Evolutionary conservation across 148 eudicot species (phyloP).

Genomic region (Limonium bicolor): DNA sequence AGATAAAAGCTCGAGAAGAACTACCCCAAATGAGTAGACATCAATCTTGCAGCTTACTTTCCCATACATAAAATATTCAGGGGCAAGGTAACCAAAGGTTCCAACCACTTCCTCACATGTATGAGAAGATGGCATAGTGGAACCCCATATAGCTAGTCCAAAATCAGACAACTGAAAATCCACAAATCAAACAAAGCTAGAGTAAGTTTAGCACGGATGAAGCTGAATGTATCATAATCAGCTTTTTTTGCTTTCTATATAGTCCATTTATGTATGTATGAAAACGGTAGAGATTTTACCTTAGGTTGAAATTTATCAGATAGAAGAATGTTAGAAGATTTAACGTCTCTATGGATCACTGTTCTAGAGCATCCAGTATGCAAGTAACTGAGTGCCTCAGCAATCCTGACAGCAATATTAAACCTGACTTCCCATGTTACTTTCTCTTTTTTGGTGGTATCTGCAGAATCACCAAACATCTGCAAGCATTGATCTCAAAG

Average conservation of each 20-base stretch:
- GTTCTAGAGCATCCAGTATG: constrained; percentile 48
- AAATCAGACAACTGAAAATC: constrained; percentile 59
- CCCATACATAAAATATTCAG: constrained; percentile 93
- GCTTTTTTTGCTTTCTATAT: neutral
- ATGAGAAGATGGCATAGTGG: constrained; percentile 23
- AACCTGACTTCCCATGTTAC: constrained; percentile 68
- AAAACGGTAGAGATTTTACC: too few relatives aligned
- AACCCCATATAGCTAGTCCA: constrained; percentile 83
- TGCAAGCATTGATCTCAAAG: neutral
- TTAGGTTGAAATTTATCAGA: constrained; percentile 50
- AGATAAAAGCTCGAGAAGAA: constrained; percentile 65
- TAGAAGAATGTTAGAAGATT: constrained; percentile 87
- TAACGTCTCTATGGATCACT: constrained; percentile 77
- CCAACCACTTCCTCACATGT: constrained; percentile 66
- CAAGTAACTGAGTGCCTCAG: constrained; percentile 59
- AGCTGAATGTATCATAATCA: too few relatives aligned
- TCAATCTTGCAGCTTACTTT: constrained; percentile 83
- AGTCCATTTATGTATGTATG: too few relatives aligned
- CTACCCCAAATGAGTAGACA: constrained; percentile 83
- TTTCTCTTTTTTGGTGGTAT: constrained; percentile 15
- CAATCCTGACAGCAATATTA: constrained; percentile 49
- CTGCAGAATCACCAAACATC: constrained; percentile 18
- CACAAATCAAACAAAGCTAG: neutral
- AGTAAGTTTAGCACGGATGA: too few relatives aligned
- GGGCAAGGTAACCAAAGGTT: constrained; percentile 89